phyloP scores from a whole-genome alignment of 257 asterid genomes.

The Petunia secreta region DNA sequence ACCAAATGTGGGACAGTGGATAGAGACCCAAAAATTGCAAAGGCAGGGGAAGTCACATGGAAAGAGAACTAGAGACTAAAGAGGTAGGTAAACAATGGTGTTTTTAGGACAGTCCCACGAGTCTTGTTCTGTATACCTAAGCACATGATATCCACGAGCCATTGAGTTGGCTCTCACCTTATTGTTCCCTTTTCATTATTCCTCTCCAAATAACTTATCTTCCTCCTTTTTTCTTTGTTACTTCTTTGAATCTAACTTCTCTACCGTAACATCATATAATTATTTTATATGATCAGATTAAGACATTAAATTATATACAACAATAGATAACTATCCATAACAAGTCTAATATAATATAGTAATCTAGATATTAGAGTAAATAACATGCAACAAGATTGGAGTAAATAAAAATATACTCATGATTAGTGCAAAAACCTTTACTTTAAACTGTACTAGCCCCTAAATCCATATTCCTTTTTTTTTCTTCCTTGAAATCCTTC shows the following conservation, averaged over 20 bases:
- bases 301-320: no score
- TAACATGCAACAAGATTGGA: no score
- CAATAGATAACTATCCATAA: no score
- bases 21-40: slow-evolving; percentile 38
- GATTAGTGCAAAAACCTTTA: no score
- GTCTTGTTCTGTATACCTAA: slow-evolving; percentile 61
- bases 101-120: slow-evolving; percentile 62
- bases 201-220: slow-evolving; percentile 39
- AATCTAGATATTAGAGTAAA: no score
- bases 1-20: slow-evolving; percentile 53
- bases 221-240: not conserved
- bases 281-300: no score
- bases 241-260: no score
- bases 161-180: slow-evolving; percentile 59
- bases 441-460: no score
- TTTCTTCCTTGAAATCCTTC: not conserved
- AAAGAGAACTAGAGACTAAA: slow-evolving; percentile 43
- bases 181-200: slow-evolving; percentile 40
- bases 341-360: no score
- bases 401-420: no score
- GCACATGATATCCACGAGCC: slow-evolving; percentile 68
- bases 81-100: slow-evolving; percentile 55
- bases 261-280: no score
- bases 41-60: slow-evolving; percentile 52
- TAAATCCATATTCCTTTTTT: no score